Conservation (phyloP, 371 early-diverging fungal genomes). For the Zychaea mexicana region DNA sequence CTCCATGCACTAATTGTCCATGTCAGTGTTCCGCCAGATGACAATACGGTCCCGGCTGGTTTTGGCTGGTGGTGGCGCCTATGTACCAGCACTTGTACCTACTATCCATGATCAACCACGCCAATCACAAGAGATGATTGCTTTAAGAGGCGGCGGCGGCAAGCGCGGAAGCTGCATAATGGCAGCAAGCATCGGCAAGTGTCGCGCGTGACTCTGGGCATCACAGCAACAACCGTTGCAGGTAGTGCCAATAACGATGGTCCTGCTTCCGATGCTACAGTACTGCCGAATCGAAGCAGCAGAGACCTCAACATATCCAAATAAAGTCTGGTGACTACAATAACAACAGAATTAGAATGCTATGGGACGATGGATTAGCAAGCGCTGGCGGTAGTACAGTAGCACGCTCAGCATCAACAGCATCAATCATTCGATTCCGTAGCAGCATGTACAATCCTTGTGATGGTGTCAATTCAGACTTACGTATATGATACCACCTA, state of each 20-base stretch:
- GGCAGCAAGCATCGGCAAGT: constrained; percentile 10
- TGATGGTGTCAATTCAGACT: neutral
- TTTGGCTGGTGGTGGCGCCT: constrained; percentile 1
- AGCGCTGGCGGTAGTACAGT: neutral
- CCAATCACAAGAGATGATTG: neutral
- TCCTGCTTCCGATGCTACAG: too few relatives aligned
- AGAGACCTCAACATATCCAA: too few relatives aligned
- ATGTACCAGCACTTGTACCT: neutral
- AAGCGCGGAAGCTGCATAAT: constrained; percentile 8
- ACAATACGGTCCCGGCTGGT: neutral
- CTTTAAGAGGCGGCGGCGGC: neutral
- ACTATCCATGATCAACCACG: neutral
- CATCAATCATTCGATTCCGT: neutral
- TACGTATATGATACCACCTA: neutral
- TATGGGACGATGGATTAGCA: constrained; percentile 3
- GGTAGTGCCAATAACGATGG: neutral
- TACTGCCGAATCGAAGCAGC: too few relatives aligned
- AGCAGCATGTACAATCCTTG: neutral
- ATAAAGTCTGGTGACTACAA: neutral
- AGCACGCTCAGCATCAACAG: neutral
- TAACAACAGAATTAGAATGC: neutral
- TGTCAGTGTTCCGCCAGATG: neutral
- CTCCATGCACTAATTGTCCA: constrained; percentile 8
- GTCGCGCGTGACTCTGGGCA: constrained; percentile 3
- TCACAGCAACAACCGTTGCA: neutral